phyloP scores from a whole-genome alignment of 2,329 filamentous ascomycete species.

The Microcera coccophila region DNA sequence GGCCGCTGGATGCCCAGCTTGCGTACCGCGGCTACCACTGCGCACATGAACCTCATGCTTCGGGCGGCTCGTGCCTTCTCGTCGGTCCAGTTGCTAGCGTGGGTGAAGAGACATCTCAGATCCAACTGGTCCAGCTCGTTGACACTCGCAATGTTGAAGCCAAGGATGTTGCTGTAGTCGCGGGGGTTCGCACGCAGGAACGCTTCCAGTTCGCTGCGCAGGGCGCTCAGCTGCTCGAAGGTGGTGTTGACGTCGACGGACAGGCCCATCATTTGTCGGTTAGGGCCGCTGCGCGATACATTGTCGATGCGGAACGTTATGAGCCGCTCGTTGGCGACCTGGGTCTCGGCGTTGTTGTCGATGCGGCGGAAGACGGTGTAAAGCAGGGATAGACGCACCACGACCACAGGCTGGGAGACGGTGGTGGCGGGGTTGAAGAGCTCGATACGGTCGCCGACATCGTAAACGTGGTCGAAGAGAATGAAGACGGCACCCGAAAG shows the following conservation, averaged over 20 bases:
- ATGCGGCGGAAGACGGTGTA: conserved; percentile 89
- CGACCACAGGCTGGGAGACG: conserved; percentile 73
- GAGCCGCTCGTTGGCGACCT: conserved; percentile 86
- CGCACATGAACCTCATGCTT: conserved; percentile 95
- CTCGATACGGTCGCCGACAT: conserved; percentile 91
- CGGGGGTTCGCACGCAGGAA: conserved; percentile 83
- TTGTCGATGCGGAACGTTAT: conserved; percentile 95
- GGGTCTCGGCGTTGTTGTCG: conserved; percentile 48
- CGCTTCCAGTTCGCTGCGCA: conserved; percentile 77
- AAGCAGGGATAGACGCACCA: conserved; percentile 90
- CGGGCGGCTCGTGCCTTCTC: conserved; percentile 75
- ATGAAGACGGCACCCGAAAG: conserved; percentile 96
- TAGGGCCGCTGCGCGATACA: conserved; percentile 77
- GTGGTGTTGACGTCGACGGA: conserved; percentile 74
- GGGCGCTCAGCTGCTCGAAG: conserved; percentile 82
- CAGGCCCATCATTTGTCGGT: conserved; percentile 91
- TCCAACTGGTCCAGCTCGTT: conserved; percentile 84
- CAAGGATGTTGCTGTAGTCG: conserved; percentile 84
- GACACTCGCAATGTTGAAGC: conserved; percentile 72
- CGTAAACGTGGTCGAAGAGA: conserved; percentile 97
- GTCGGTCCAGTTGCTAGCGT: conserved; percentile 92
- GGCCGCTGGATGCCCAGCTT: conserved; percentile 83
- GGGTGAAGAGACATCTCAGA: conserved; percentile 76
- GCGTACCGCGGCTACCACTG: conserved; percentile 77
- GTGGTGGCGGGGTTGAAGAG: conserved; percentile 62